A percentile compares a stretch with the other conserved stretches of the same genome.
These are phyloP conservation scores for Candida tropicalis DNA, from an alignment of 1,139 yeast species.

Conservation along the genomic window DNA sequence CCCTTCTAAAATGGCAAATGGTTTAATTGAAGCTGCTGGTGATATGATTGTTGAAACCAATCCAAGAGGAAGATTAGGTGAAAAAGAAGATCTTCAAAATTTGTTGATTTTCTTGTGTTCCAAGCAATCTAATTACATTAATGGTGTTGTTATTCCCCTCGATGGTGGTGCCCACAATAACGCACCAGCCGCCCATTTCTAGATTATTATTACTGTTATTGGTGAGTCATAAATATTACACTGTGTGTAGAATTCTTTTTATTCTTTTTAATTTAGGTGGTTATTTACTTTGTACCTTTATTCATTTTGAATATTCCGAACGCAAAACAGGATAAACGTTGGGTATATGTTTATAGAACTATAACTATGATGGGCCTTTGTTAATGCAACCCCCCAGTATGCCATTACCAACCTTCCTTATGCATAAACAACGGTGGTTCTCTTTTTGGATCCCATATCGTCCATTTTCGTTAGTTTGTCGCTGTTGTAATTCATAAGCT, in stretches of 20 bases:
- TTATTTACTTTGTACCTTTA: no score
- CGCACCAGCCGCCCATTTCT: constrained; percentile 23
- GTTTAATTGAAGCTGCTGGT: constrained; percentile 59
- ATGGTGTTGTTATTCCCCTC: constrained; percentile 72
- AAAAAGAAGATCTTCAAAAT: constrained; percentile 60
- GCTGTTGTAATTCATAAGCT: no score
- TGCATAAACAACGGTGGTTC: no score
- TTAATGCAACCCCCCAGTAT: no score
- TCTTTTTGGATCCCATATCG: no score
- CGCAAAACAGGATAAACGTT: no score
- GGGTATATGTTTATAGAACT: no score
- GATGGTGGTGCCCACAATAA: constrained; percentile 65
- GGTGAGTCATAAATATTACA: not conserved
- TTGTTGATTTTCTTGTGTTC: constrained; percentile 64
- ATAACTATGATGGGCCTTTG: no score
- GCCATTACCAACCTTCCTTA: no score
- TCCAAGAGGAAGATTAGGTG: constrained; percentile 70
- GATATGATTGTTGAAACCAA: constrained; percentile 49
- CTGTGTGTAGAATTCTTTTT: not conserved
- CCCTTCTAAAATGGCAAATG: constrained; percentile 77
- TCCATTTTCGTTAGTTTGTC: no score
- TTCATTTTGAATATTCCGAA: no score
- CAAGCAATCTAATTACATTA: constrained; percentile 61
- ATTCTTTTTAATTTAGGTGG: no score
- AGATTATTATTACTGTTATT: not conserved